phyloP scores from a whole-genome alignment of 2,329 filamentous ascomycete species.

The Pseudocercospora fuligena region DNA sequence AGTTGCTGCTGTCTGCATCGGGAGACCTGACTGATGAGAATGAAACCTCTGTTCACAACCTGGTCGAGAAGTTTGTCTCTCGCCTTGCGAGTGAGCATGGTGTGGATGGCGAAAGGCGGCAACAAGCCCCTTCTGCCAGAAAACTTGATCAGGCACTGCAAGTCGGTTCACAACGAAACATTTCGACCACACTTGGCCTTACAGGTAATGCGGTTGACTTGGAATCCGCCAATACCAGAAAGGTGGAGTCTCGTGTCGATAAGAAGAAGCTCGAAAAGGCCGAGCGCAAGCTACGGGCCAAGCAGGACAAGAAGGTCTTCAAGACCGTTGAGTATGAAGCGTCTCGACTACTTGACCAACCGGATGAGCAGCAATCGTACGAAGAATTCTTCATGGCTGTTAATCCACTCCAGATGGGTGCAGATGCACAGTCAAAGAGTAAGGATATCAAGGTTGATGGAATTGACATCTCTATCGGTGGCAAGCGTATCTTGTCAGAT shows the following conservation, averaged over 20 bases:
- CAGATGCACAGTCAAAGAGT: slow-evolving; percentile 74
- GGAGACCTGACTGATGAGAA: slow-evolving; percentile 75
- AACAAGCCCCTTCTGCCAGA: slow-evolving; percentile 76
- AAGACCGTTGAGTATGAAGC: slow-evolving; percentile 99
- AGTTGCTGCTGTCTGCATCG: slow-evolving; percentile 89
- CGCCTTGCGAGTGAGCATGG: slow-evolving; percentile 77
- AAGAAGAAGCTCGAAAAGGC: slow-evolving; percentile 99
- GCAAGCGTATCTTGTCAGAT: slow-evolving; percentile 85
- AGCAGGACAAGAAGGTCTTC: slow-evolving; percentile 98
- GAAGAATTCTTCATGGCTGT: slow-evolving; percentile 99
- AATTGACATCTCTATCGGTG: slow-evolving; percentile 91
- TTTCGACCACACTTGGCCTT: slow-evolving; percentile 92
- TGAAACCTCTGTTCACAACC: slow-evolving; percentile 76
- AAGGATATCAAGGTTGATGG: slow-evolving; percentile 99
- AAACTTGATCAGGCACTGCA: slow-evolving; percentile 94
- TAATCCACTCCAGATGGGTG: slow-evolving; percentile 89
- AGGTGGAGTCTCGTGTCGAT: slow-evolving; percentile 97
- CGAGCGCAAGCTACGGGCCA: slow-evolving; percentile 94
- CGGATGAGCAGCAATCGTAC: slow-evolving; percentile 85
- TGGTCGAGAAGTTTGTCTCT: slow-evolving; percentile 89
- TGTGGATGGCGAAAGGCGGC: slow-evolving; percentile 66
- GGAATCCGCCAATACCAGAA: slow-evolving; percentile 88
- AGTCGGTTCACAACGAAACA: slow-evolving; percentile 90
- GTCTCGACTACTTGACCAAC: slow-evolving; percentile 81
- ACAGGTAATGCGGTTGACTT: slow-evolving; percentile 84